Base-by-base conservation (phyloP, 2,329 filamentous ascomycete species). In the Penicillium verrucosum region DNA sequence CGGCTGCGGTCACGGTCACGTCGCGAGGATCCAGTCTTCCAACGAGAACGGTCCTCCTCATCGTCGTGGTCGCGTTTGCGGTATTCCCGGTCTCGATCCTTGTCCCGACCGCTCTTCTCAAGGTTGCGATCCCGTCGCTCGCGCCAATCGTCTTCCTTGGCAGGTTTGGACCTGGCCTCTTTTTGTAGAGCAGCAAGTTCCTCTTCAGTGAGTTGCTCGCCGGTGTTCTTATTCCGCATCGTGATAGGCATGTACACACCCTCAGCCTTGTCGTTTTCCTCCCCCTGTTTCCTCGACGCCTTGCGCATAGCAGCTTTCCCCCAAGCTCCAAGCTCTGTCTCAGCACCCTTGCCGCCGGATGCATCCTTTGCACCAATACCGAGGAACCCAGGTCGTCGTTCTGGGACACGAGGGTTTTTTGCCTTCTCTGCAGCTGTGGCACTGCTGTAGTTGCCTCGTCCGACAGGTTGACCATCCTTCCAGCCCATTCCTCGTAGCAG, bases 401-500 rank as follows among this genome's bases (percentile, higher is more conserved):
- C 87, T 14, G 86, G 80, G 18, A 86, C 78, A 60, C 85, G 87
- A 36, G 86, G 80, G 63, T 89, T 89, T 6, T 77, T 80, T 3
- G 78, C 73, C 2, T 80, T 81, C 45, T 79, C 76, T 59, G 66
- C 60, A 36, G 69, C 62, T 57, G 73, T 65, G 63, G 73, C 62
- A 18, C 74, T 73, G 27, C 74, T 74, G 53, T 82, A 78, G 25
- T 81, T 78, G 53, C 85, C 83, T 60, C 68, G 73, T 76, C 88
- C 79, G 50, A 85, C 79, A 38, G 78, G 75, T 60, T 85, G 80
- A 18, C 81, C 85, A 61, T 86, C 85, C 68, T 97, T 92, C 92
- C 93, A 97, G 9, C 94, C 94, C 89, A 97, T 97, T 10, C 92
- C 92, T 32, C 92, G 86, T 36, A 99, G 81, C 61, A 97, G 81